Conservation (phyloP, 495 filamentous ascomycete genomes). For the Aspergillus avenaceus region DNA sequence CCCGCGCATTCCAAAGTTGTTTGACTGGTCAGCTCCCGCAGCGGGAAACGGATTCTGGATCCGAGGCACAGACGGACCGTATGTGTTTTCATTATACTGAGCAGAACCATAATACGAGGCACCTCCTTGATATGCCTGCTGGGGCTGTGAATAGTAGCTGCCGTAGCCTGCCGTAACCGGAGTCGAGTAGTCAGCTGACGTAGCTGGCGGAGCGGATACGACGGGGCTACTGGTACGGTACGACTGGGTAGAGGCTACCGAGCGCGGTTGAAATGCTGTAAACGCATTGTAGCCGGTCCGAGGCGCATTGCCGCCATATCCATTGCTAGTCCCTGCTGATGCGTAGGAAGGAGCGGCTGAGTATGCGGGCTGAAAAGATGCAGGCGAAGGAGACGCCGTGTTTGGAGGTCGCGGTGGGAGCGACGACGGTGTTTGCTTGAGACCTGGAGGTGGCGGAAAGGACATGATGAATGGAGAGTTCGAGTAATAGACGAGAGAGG, state of each 20-base stretch:
- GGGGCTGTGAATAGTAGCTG: slow-evolving; percentile 33
- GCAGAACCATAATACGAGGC: slow-evolving; percentile 47
- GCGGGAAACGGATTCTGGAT: slow-evolving; percentile 85
- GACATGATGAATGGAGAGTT: slow-evolving; percentile 85
- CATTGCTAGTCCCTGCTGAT: slow-evolving; percentile 32
- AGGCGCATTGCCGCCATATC: slow-evolving; percentile 29
- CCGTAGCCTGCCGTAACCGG: slow-evolving; percentile 33
- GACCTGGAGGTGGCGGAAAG: slow-evolving; percentile 89
- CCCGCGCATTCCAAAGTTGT: slow-evolving; percentile 23
- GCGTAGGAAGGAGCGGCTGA: slow-evolving; percentile 35
- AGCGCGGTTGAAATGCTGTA: slow-evolving; percentile 59
- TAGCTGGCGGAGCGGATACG: slow-evolving; percentile 40
- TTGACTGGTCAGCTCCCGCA: slow-evolving; percentile 43
- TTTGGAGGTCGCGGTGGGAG: slow-evolving; percentile 80
- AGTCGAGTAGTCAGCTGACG: slow-evolving; percentile 35
- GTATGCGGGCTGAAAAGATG: slow-evolving; percentile 59
- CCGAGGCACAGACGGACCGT: slow-evolving; percentile 59
- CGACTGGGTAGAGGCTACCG: slow-evolving; percentile 51
- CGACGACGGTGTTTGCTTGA: slow-evolving; percentile 62
- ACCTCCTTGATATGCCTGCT: slow-evolving; percentile 39
- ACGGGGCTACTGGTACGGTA: slow-evolving; percentile 39
- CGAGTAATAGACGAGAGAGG: slow-evolving; percentile 31
- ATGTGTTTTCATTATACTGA: slow-evolving; percentile 48
- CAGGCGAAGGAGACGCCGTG: slow-evolving; percentile 40
- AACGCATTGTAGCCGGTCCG: slow-evolving; percentile 38